phyloP scores from a whole-genome alignment of 331 rosid species.

The Cydonia oblonga region DNA sequence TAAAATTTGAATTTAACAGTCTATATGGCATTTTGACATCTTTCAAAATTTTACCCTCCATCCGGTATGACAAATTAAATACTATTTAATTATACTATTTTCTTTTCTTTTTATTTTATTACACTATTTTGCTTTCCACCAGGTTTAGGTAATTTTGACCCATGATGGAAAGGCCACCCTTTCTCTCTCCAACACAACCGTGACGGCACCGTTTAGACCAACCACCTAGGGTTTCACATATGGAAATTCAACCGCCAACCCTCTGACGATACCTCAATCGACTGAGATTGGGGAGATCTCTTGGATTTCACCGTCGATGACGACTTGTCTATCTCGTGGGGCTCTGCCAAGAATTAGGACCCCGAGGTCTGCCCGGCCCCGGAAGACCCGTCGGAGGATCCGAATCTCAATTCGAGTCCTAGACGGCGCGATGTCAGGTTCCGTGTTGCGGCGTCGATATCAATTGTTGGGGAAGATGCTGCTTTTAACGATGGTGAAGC shows the following conservation, averaged over 20 bases:
- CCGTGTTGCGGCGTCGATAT: slow-evolving; percentile 75
- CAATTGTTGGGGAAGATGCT: too few relatives aligned
- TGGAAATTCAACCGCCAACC: slow-evolving; percentile 22
- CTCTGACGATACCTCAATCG: slow-evolving; percentile 34
- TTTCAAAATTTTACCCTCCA: too few relatives aligned
- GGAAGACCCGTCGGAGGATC: neutral
- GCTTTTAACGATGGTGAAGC: too few relatives aligned
- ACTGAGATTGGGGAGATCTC: slow-evolving; percentile 76
- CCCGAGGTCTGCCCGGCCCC: neutral
- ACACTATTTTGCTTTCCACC: too few relatives aligned
- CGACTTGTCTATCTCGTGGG: slow-evolving; percentile 14
- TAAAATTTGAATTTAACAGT: too few relatives aligned
- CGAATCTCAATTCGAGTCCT: neutral
- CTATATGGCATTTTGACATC: too few relatives aligned
- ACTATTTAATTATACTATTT: too few relatives aligned
- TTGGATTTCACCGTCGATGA: slow-evolving; percentile 59
- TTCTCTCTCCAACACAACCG: slow-evolving; percentile 9
- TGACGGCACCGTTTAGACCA: neutral
- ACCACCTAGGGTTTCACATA: slow-evolving; percentile 5
- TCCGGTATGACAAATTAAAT: too few relatives aligned
- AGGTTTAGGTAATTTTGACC: slow-evolving; percentile 4
- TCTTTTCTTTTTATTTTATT: too few relatives aligned
- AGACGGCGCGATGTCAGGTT: slow-evolving; percentile 61
- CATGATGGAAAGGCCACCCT: neutral
- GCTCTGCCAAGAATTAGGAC: neutral